Conservation (phyloP, 768 basidiomycete species). For the Dioszegia crocea region DNA sequence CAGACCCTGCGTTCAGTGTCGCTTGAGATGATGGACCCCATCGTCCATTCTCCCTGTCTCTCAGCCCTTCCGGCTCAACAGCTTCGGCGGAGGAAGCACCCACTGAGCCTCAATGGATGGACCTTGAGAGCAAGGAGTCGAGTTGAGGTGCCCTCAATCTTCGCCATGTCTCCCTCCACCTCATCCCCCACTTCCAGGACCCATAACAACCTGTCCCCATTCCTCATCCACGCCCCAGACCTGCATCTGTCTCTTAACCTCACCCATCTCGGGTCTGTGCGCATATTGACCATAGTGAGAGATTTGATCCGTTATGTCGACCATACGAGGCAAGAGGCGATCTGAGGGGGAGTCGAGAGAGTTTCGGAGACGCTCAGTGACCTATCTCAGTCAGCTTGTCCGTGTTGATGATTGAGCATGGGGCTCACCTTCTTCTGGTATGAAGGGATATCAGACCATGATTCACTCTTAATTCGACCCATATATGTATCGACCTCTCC, state of each 20-base stretch:
- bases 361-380: constrained; percentile 49
- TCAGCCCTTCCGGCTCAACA: too few relatives aligned
- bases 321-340: constrained; percentile 45
- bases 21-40: too few relatives aligned
- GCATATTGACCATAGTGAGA: constrained; percentile 44
- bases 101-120: too few relatives aligned
- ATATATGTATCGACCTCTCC: constrained; percentile 45
- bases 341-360: constrained; percentile 12
- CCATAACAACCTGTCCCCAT: constrained; percentile 44
- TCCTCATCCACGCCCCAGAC: constrained; percentile 47
- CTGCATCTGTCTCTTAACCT: constrained; percentile 48
- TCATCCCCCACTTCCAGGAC: constrained; percentile 2
- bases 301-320: constrained; percentile 50
- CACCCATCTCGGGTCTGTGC: constrained; percentile 50
- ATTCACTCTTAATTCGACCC: constrained; percentile 49
- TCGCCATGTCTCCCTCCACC: constrained; percentile 4
- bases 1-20: too few relatives aligned
- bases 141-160: too few relatives aligned
- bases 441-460: constrained; percentile 51
- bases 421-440: constrained; percentile 50
- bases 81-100: too few relatives aligned
- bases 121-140: too few relatives aligned
- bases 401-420: background rate
- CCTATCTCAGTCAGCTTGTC: constrained; percentile 20
- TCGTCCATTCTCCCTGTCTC: too few relatives aligned